Conservation (phyloP, 2,329 filamentous ascomycete genomes). For the Trichoderma sp. region DNA sequence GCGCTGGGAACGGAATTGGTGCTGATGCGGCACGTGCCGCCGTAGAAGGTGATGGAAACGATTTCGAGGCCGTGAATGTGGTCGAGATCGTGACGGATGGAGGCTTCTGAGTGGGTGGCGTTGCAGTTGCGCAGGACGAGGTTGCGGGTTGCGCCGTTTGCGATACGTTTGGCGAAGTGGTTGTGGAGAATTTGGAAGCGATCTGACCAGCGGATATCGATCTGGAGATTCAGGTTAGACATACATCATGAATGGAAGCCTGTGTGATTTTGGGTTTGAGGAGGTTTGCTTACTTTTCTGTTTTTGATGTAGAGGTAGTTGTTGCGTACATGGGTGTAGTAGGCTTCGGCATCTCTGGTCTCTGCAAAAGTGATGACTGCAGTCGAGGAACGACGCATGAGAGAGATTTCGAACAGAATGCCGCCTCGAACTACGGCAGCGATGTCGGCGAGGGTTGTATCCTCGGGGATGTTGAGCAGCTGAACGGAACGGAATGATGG, state of each 20-base stretch:
- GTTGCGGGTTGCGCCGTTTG: conserved; percentile 68
- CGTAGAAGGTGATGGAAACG: conserved; percentile 59
- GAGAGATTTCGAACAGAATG: conserved; percentile 63
- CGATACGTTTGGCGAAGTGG: conserved; percentile 63
- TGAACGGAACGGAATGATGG: conserved; percentile 51
- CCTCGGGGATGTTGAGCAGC: conserved; percentile 60
- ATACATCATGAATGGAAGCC: too few species aligned
- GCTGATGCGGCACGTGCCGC: conserved; percentile 62
- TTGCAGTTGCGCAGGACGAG: conserved; percentile 63
- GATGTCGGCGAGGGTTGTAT: conserved; percentile 64
- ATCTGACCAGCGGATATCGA: conserved; percentile 67
- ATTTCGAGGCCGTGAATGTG: conserved; percentile 79
- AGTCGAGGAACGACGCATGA: conserved; percentile 56
- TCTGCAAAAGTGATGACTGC: conserved; percentile 70
- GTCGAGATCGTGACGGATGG: conserved; percentile 70
- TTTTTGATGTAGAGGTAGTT: conserved; percentile 67
- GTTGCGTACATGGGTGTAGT: conserved; percentile 61
- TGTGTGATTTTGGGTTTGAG: too few species aligned
- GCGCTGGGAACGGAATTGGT: conserved; percentile 77
- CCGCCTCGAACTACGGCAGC: conserved; percentile 66
- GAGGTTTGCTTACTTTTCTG: conserved; percentile 54
- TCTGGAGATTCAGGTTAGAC: conserved; percentile 40
- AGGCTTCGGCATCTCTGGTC: conserved; percentile 59
- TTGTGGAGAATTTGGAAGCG: conserved; percentile 64
- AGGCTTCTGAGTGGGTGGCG: conserved; percentile 57